phyloP scores from a whole-genome alignment of 441 rosid genomes.

The Populus hybrid region DNA sequence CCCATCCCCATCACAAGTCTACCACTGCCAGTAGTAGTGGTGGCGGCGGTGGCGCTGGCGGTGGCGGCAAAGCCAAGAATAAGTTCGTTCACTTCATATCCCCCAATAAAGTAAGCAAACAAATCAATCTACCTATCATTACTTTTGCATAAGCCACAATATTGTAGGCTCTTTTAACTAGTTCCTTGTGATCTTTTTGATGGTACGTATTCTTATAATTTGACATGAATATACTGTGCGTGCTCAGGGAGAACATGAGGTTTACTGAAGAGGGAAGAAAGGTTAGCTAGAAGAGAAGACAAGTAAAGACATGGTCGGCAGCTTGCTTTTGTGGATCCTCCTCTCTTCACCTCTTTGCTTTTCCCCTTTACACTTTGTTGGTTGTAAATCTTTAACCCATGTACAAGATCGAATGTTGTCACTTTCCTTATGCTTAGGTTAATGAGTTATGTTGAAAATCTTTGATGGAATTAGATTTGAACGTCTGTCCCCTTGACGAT shows the following conservation, averaged over 20 bases:
- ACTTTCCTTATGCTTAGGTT: not conserved
- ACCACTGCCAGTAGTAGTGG: not conserved
- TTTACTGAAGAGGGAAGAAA: conserved; percentile 23
- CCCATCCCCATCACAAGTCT: not conserved
- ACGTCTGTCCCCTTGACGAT: not conserved
- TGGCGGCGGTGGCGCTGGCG: not conserved
- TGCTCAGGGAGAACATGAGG: conserved; percentile 45
- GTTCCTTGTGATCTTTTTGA: not conserved
- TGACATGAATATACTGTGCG: not conserved
- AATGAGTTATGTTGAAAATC: not conserved
- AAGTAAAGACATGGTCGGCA: not conserved
- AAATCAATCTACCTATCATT: not conserved
- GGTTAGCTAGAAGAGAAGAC: not conserved
- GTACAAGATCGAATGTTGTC: not conserved
- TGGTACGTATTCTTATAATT: not conserved
- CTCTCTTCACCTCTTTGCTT: not conserved
- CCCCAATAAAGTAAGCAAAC: conserved; percentile 39
- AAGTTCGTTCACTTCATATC: conserved; percentile 39
- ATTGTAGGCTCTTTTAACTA: not conserved
- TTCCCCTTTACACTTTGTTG: not conserved
- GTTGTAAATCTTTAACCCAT: not conserved
- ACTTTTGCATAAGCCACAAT: not conserved
- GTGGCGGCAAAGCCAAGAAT: conserved; percentile 29
- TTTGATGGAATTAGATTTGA: not conserved
- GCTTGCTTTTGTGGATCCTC: not conserved